Evolutionary conservation across 805 yeast species (phyloP), one percentile per base, ranked within the genome.

Genomic region (Nadsonia fulvescens): DNA sequence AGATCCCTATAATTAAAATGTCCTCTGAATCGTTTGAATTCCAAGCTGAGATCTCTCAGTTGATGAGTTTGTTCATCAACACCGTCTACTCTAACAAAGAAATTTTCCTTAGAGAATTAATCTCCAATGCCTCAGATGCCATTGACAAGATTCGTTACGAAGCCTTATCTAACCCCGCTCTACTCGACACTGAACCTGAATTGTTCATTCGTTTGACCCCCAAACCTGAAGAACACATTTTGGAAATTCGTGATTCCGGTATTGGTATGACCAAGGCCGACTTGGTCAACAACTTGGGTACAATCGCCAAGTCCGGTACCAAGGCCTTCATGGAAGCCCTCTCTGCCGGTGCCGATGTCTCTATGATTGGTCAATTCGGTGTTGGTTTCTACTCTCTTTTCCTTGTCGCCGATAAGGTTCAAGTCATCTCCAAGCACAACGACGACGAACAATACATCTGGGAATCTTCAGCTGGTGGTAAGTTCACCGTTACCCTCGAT

Each of bases 301-400:
- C 96, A 42, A 89, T 89, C 54, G 99, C 99, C 53, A 89, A 89
- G 65, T 89, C 99, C 41, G 99, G 99, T 64, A 89, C 99, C 46
- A 89, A 89, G 66, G 81, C 93, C 44, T 89, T 89, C 60, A 89
- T 89, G 98, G 98, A 89, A 65, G 98, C 98, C 42, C 68, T 91
- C 41, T 75, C 93, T 40, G 96, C 95, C 39, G 98, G 98, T 63
- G 98, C 99, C 36, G 99, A 89, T 58, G 95, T 89, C 37, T 83
- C 96, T 39, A 89, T 89, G 98, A 89, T 89, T 63, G 99, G 99
- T 70, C 98, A 89, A 66, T 89, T 89, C 66, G 99, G 99, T 82
- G 98, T 89, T 46, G 99, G 99, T 73, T 89, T 89, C 86, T 89
- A 89, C 75, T 89, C 99, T 30, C 67, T 86, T 43, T 89, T 89